Conservation (phyloP, 2,329 filamentous ascomycete species). For the Alternaria panax region DNA sequence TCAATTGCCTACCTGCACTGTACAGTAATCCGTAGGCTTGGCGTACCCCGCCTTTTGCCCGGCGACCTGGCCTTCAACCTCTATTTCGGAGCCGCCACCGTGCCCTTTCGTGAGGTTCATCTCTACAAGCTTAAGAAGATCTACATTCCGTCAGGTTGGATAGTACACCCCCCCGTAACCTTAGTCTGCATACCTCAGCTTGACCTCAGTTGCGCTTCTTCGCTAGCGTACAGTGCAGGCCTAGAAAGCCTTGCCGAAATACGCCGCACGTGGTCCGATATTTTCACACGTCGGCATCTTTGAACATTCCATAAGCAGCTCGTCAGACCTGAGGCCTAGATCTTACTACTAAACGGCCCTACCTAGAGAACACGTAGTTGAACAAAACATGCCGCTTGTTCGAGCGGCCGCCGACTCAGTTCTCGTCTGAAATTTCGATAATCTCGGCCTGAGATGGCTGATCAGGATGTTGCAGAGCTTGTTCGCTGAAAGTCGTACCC, state of each 20-base stretch:
- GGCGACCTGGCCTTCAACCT: background rate
- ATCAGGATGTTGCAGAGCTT: constrained; percentile 28
- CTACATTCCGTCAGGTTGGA: background rate
- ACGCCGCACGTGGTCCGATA: constrained; percentile 11
- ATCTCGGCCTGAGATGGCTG: constrained; percentile 38
- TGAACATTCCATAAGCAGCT: background rate
- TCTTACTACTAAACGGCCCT: background rate
- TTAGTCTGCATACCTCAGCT: background rate
- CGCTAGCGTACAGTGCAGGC: background rate
- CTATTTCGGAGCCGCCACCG: background rate
- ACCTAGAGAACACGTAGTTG: background rate
- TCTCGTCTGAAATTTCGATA: constrained; percentile 40
- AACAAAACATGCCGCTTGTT: background rate
- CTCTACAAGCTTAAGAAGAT: background rate
- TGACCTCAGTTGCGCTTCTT: background rate
- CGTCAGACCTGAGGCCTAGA: constrained; percentile 6
- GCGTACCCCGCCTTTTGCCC: constrained; percentile 9
- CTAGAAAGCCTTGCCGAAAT: constrained; percentile 9
- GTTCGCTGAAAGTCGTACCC: constrained; percentile 33
- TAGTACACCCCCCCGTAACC: background rate
- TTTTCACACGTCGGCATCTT: constrained; percentile 7
- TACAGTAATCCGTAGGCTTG: background rate
- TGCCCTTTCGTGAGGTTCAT: constrained; percentile 3
- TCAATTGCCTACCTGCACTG: background rate
- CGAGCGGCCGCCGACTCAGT: constrained; percentile 1